phyloP scores from a whole-genome alignment of 805 yeast genomes.

The Nakazawaea populi region DNA sequence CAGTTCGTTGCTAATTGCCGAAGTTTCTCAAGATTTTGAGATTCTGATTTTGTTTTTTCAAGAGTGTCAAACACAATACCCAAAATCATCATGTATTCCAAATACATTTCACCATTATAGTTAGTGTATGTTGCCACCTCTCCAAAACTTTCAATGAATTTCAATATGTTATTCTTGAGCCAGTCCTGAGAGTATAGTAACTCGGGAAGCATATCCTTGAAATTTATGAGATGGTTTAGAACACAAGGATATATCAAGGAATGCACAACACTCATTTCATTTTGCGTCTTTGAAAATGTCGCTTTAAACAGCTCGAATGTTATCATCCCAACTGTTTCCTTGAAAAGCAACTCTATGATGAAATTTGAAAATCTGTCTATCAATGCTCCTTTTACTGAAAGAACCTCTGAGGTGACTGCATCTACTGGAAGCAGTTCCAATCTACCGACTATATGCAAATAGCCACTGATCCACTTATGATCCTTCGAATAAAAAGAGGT shows the following conservation, averaged over 20 bases:
- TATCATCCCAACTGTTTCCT: neutral
- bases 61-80: neutral
- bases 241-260: constrained; percentile 23
- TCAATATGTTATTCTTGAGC: constrained; percentile 28
- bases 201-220: constrained; percentile 15
- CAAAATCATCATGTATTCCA: neutral
- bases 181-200: constrained; percentile 21
- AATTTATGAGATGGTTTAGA: constrained; percentile 21
- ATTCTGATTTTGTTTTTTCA: neutral
- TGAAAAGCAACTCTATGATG: constrained; percentile 3
- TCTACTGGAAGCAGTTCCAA: neutral
- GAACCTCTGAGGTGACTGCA: neutral
- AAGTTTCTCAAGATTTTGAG: neutral
- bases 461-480: constrained; percentile 1
- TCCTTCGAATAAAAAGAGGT: constrained; percentile 1
- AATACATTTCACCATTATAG: neutral
- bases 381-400: neutral
- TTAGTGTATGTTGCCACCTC: neutral
- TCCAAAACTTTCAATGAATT: constrained; percentile 1
- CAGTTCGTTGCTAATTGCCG: neutral
- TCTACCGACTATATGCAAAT: neutral
- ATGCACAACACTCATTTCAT: neutral
- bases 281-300: neutral
- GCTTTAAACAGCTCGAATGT: neutral
- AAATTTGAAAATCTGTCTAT: constrained; percentile 1